Conservation (phyloP, 768 basidiomycete genomes). For the Brasilioporus rufonigricans region DNA sequence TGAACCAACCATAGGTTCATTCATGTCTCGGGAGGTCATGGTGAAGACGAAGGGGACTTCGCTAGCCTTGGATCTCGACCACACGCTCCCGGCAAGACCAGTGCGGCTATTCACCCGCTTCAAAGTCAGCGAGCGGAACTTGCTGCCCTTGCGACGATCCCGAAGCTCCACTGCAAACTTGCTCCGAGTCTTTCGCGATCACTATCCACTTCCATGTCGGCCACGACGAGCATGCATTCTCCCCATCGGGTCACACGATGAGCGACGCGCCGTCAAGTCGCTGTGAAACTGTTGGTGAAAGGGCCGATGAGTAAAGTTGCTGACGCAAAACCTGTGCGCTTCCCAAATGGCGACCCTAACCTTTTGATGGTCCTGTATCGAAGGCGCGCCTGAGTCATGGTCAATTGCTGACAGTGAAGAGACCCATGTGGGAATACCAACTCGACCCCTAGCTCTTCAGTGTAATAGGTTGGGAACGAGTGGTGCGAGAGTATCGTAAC, state of each 20-base stretch:
- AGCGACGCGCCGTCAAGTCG: not conserved
- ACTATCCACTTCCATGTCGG: not conserved
- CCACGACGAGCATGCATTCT: not conserved
- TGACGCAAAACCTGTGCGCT: conserved; percentile 19
- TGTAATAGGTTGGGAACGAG: not conserved
- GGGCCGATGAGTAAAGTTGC: conserved; percentile 24
- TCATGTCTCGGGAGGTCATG: conserved; percentile 20
- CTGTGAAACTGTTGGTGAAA: conserved; percentile 1
- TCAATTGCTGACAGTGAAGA: not conserved
- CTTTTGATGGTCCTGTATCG: conserved; percentile 14
- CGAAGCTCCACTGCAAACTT: not conserved
- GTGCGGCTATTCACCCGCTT: conserved; percentile 20
- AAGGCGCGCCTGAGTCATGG: not conserved
- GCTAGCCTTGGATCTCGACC: conserved; percentile 3
- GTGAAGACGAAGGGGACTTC: conserved; percentile 3
- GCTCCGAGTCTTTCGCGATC: not conserved
- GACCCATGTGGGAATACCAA: conserved; percentile 9
- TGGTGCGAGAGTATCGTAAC: not conserved
- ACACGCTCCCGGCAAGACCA: conserved; percentile 7
- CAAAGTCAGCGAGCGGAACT: conserved; percentile 23
- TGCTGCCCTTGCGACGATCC: not conserved
- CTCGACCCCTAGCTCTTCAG: not conserved
- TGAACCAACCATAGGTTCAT: conserved; percentile 23
- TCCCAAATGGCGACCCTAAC: conserved; percentile 9
- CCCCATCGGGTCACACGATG: not conserved